Evolutionary conservation across 345 rosid genomes (phyloP).

Genomic region (Eucalyptus sp.): DNA sequence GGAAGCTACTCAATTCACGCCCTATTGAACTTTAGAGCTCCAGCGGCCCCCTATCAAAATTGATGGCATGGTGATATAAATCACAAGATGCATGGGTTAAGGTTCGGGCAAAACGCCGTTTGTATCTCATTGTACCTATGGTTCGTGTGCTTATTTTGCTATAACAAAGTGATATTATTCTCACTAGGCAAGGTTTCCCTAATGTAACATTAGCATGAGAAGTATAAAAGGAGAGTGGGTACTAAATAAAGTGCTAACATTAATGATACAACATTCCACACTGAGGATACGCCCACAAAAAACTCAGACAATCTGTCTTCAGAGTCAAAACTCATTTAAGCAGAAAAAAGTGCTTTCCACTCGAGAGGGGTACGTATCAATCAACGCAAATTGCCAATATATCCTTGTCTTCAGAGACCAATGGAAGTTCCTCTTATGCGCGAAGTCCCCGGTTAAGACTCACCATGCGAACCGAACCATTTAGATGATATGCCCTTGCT

Average conservation of each 20-base stretch:
- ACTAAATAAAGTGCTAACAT: neutral
- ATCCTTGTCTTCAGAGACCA: neutral
- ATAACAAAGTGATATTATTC: neutral
- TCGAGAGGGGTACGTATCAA: neutral
- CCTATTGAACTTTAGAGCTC: neutral
- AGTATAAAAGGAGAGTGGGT: neutral
- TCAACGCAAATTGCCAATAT: neutral
- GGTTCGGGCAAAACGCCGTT: neutral
- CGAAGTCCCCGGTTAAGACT: slow-evolving; percentile 52
- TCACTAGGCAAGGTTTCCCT: neutral
- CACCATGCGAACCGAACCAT: slow-evolving; percentile 58
- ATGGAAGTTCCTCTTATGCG: neutral
- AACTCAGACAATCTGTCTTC: neutral
- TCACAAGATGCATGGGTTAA: neutral
- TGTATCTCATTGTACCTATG: neutral
- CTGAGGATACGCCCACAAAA: neutral
- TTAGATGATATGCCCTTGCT: slow-evolving; percentile 43
- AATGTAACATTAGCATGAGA: neutral
- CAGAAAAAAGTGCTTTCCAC: neutral
- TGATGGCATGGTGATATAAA: neutral
- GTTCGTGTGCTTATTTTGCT: neutral
- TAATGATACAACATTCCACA: neutral
- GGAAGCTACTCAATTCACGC: neutral
- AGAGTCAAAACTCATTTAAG: neutral
- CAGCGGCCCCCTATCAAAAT: neutral